Base-by-base conservation (phyloP, 23 red algal species). In the Gracilaria gracilis region DNA sequence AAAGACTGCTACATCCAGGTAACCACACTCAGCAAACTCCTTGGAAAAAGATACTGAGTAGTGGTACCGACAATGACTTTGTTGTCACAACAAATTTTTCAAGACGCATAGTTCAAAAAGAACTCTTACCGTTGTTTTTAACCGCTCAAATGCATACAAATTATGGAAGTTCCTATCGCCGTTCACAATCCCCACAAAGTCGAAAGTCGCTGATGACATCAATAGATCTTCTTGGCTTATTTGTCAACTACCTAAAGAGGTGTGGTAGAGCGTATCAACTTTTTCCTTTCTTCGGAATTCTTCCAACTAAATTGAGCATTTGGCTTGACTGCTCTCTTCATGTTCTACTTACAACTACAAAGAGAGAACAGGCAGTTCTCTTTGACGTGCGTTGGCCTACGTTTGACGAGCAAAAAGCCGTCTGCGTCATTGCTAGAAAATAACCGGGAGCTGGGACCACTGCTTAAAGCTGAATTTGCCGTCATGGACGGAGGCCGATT, bases 141-240 rank as follows among this genome's bases (percentile, higher is more conserved):
- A 72, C 40, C 21, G 47, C 62, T 20, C 50, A 44, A 74, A 20
- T 21, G 16, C 17, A n/a, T 2, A 2, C 34, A 48, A 62, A 86
- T 0, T 72, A 70, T 62, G 82, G 62, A 20, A 86, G 58, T 71
- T 0, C 64, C 17, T 86, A 86, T 71, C 15, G 82, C n/a, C n/a
- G n/a, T n/a, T n/a, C 42, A 42, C 17, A 62, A 61, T 23, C 16
- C 23, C 9, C n/a, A 72, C 7, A 20, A 23, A 24, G 61, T 35
- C 54, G 54, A 9, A 86, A 67, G 38, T 12, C 59, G 29, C 35
- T 53, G 15, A 72, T 86, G 5, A 70, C 27, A 44, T 50, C 82
- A 69, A 16, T 69, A 29, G 82, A 86, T 67, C 21, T 86, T 49
- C 61, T 86, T 86, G 82, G 0, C 0, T n/a, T 86, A 0, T 21